Evolutionary conservation across 192 early-diverging fungal species (phyloP), one percentile per base, ranked within the genome.

Genomic region (Backusella parvicylindrica): DNA sequence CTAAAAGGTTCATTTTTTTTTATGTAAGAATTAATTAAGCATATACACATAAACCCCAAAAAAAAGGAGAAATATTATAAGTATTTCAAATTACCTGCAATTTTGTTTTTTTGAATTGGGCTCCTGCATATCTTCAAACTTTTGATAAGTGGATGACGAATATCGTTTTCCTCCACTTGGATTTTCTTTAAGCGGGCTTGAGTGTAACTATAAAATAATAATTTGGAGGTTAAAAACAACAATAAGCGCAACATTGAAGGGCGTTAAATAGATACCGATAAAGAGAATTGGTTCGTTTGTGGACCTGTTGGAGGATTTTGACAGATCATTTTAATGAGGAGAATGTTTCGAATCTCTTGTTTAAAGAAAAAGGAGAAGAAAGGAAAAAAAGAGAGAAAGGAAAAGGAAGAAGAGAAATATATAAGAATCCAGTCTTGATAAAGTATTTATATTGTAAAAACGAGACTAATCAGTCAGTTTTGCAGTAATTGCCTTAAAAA

Each of bases 31-130:
- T 56, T 28, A 56, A 28, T 56, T 56, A 56, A 21, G 6, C 50
- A 56, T 28, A 56, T 56, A 56, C 23, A 26, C 4, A 50, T 56
- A 15, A 23, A 26, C 53, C 0, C 0, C 21, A 60, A 23, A 60
- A 53, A 53, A 60, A 60, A 60, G 50, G 50, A 26, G 50, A 26
- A 21, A 5, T n/a, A n/a, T 47, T n/a, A n/a, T 21, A 56, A 26
- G 50, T 5, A 56, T 56, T 56, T 56, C 50, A 56, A 56, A 56
- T 56, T 56, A 56, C 50, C 50, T 56, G 50, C 50, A 56, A 56
- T 56, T 56, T 56, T 56, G 50, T 26, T 56, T 56, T 56, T 23
- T 56, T 56, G 23, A 56, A 56, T 56, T 56, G 3, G 50, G 50
- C 50, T 56, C 50, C 50, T 56, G 50, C 50, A 56, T 56, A 23